A percentile compares a stretch with the other conserved stretches of the same genome.
phyloP scores from a whole-genome alignment of 768 basidiomycete species.

The Leccinum incarnatum region DNA sequence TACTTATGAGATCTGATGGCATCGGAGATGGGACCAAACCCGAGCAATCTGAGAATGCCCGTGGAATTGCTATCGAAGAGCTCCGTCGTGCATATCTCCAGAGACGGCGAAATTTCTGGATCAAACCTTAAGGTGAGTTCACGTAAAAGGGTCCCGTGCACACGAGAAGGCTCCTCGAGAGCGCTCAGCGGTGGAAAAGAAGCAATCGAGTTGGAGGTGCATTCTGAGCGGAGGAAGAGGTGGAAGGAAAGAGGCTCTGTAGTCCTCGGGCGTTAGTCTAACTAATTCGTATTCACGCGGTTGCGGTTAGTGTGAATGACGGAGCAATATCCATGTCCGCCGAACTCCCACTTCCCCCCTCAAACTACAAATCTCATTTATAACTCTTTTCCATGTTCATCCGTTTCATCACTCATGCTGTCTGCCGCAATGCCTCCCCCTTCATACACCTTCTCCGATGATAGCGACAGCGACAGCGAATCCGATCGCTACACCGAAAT shows the following conservation, averaged over 20 bases:
- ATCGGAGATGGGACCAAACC: constrained; percentile 21
- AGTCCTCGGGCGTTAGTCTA: constrained; percentile 22
- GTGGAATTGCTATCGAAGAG: constrained; percentile 7
- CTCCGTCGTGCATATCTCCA: constrained; percentile 4
- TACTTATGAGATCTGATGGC: constrained; percentile 1
- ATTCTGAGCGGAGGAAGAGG: background rate
- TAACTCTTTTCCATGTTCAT: constrained; percentile 15
- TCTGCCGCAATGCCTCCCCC: constrained; percentile 15
- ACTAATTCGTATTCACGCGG: constrained; percentile 26
- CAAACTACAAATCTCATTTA: constrained; percentile 23
- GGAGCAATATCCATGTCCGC: constrained; percentile 36
- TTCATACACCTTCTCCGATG: constrained; percentile 31
- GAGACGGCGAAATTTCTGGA: constrained; percentile 1
- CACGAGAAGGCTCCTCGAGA: constrained; percentile 4
- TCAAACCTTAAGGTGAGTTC: constrained; percentile 14
- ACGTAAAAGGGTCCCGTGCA: constrained; percentile 13
- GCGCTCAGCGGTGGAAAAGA: constrained; percentile 3
- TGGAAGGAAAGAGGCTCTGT: background rate
- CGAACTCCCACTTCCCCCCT: constrained; percentile 21
- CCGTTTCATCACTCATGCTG: constrained; percentile 6
- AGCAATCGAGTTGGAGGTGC: constrained; percentile 1
- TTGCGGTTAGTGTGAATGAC: constrained; percentile 23
- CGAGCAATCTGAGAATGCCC: constrained; percentile 10
- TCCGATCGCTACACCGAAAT: constrained; percentile 44
- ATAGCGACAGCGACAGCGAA: constrained; percentile 49